A percentile compares a stretch with the other conserved stretches of the same genome.
Evolutionary conservation across 805 yeast genomes (phyloP).

Genomic region (Hanseniaspora clermontiae): DNA sequence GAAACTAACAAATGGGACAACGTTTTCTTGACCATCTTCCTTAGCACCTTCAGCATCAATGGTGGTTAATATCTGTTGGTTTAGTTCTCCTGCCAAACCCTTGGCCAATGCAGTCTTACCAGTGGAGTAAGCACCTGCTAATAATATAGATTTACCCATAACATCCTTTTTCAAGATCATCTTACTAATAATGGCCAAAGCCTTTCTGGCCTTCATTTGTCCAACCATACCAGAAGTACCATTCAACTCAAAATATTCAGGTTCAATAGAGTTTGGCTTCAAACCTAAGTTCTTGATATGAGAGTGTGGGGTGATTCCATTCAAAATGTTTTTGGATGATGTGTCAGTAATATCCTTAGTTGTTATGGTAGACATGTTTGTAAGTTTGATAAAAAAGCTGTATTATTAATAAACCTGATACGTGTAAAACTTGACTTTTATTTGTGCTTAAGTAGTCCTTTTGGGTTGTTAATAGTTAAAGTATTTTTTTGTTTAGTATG

Average conservation of each 20-base stretch:
- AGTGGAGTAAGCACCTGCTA: slow-evolving; percentile 98
- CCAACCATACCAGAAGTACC: slow-evolving; percentile 95
- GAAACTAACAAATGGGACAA: slow-evolving; percentile 86
- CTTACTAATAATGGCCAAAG: slow-evolving; percentile 87
- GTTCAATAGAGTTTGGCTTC: slow-evolving; percentile 68
- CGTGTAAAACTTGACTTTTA: no score
- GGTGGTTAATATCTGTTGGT: slow-evolving; percentile 34
- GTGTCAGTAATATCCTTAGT: slow-evolving; percentile 11
- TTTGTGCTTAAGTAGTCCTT: no score
- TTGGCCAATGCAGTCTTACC: slow-evolving; percentile 98
- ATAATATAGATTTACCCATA: slow-evolving; percentile 89
- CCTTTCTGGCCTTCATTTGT: slow-evolving; percentile 84
- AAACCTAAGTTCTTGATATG: slow-evolving; percentile 95
- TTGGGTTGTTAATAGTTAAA: no score
- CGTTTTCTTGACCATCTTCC: slow-evolving; percentile 8
- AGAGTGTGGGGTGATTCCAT: slow-evolving; percentile 92
- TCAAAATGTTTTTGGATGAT: slow-evolving; percentile 45
- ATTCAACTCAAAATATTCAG: slow-evolving; percentile 36
- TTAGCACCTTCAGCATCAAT: slow-evolving; percentile 4
- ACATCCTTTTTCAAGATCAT: slow-evolving; percentile 89
- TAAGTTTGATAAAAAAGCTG: no score
- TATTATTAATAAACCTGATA: no score
- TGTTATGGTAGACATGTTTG: slow-evolving; percentile 1
- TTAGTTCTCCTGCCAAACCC: slow-evolving; percentile 70
- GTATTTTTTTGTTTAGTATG: no score